Base-by-base conservation (phyloP, 148 eudicot genomes). In the Salicornia ramosissima region DNA sequence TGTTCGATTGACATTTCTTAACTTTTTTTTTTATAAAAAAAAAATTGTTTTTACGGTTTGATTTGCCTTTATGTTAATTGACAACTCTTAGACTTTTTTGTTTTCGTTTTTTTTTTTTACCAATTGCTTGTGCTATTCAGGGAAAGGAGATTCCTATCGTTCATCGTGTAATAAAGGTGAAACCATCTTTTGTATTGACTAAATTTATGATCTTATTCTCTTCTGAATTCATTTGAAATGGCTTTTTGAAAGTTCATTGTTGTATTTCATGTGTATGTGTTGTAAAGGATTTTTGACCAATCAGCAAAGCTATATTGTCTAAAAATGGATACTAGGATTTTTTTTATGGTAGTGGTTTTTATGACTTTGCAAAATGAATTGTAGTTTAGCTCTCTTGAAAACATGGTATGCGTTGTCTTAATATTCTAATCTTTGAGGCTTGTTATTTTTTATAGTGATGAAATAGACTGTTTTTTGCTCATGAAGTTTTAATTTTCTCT, bases 61-160 rank as follows among this genome's bases (percentile, higher is more conserved):
- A n/a, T 30, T 33, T 66, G 25, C 33, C 31, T 13, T 30, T 14
- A 28, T 15, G 42, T 29, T 7, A 29, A 31, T 45, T 18, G 64
- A 4, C 19, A 28, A 43, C 6, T 50, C 6, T 60, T 15, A 10
- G 26, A 21, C 12, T 22, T 21, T 2, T 28, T 7, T 59, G n/a
- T n/a, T n/a, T n/a, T n/a, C n/a, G n/a, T 14, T 56, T 47, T 40
- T 0, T 18, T 51, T 61, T 10, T 26, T 39, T n/a, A n/a, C 8
- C 40, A 14, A 53, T 61, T 63, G 28, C 61, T 40, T 45, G 68
- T 71, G 46, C 55, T 55, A 55, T 49, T 64, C 69, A 86, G 96
- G 91, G 89, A 40, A 88, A 89, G 69, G 89, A 87, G 70, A 89
- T 87, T 76, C 91, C 96, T 55, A 87, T 89, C 30, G 96, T 89